Evolutionary conservation across 129 eudicot genomes (phyloP).

Genomic region (Flaveria brownii): DNA sequence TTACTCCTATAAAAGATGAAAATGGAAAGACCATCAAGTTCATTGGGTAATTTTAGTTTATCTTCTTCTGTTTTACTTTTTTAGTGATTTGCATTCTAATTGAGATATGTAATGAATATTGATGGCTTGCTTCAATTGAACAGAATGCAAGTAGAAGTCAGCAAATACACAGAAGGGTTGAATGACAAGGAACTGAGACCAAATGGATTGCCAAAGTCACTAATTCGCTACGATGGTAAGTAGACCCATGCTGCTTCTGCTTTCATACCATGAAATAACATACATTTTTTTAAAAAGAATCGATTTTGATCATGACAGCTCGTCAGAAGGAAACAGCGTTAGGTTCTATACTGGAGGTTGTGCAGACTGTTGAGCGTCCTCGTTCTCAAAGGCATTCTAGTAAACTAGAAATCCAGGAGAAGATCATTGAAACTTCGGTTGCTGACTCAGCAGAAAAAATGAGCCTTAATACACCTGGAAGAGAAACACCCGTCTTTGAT

Average conservation of each 20-base stretch:
- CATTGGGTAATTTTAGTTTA: slow-evolving; percentile 59
- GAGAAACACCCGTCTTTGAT: slow-evolving; percentile 51
- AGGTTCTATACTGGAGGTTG: slow-evolving; percentile 85
- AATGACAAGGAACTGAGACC: slow-evolving; percentile 81
- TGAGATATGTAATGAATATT: background rate
- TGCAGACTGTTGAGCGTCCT: slow-evolving; percentile 86
- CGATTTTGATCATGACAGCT: slow-evolving; percentile 46
- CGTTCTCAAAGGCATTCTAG: slow-evolving; percentile 49
- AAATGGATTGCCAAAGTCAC: slow-evolving; percentile 89
- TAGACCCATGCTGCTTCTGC: background rate
- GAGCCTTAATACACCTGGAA: slow-evolving; percentile 50
- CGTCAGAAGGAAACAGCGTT: slow-evolving; percentile 96
- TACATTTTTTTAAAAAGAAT: slow-evolving; percentile 1
- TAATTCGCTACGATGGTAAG: slow-evolving; percentile 94
- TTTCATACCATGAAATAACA: background rate
- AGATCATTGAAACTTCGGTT: slow-evolving; percentile 47
- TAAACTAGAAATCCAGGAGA: slow-evolving; percentile 45
- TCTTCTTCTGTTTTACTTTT: background rate
- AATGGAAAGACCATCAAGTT: slow-evolving; percentile 80
- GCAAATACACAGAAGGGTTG: slow-evolving; percentile 94
- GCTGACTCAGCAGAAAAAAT: slow-evolving; percentile 45
- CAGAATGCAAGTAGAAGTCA: slow-evolving; percentile 99
- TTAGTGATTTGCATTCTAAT: background rate
- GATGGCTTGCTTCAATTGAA: slow-evolving; percentile 6
- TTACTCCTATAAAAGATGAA: slow-evolving; percentile 93